Evolutionary conservation across 108 stramenopile genomes (phyloP).

Genomic region (Fragilariopsis cylindrus): DNA sequence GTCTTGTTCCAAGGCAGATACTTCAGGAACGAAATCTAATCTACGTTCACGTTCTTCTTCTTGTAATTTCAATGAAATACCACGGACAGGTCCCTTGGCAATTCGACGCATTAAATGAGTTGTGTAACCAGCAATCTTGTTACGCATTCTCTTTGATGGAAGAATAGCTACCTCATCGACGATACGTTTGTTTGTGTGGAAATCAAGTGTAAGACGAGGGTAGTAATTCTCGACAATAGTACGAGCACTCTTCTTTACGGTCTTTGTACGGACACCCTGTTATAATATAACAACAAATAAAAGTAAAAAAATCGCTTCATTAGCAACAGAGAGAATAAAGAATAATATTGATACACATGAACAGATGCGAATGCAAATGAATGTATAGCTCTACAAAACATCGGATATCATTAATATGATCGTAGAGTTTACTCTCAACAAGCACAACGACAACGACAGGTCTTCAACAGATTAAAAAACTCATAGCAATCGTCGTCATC

Average conservation of each 20-base stretch:
- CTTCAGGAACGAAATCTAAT: constrained; percentile 99
- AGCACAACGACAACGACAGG: too few relatives aligned
- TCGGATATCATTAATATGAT: too few relatives aligned
- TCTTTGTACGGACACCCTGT: constrained; percentile 99
- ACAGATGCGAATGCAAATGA: too few relatives aligned
- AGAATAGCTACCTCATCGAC: constrained; percentile 96
- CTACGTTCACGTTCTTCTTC: constrained; percentile 99
- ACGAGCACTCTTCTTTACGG: constrained; percentile 99
- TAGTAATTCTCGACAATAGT: constrained; percentile 99
- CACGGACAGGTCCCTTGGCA: constrained; percentile 98
- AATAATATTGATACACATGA: too few relatives aligned
- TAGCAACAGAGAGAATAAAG: not conserved
- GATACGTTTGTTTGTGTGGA: constrained; percentile 99
- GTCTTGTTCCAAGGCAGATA: constrained; percentile 96
- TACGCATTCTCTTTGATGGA: constrained; percentile 99
- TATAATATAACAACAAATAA: not conserved
- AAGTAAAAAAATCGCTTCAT: not conserved
- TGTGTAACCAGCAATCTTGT: constrained; percentile 99
- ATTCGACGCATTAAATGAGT: constrained; percentile 99
- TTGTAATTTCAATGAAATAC: constrained; percentile 99
- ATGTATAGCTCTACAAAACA: too few relatives aligned
- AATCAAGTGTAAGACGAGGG: constrained; percentile 97
- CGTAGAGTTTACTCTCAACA: too few relatives aligned
- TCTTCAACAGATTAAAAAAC: too few relatives aligned
- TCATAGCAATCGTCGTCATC: too few relatives aligned